Evolutionary conservation across 2,329 filamentous ascomycete species (phyloP), one percentile per base, ranked within the genome.

Genomic region (Arthrobotrys entomopaga): DNA sequence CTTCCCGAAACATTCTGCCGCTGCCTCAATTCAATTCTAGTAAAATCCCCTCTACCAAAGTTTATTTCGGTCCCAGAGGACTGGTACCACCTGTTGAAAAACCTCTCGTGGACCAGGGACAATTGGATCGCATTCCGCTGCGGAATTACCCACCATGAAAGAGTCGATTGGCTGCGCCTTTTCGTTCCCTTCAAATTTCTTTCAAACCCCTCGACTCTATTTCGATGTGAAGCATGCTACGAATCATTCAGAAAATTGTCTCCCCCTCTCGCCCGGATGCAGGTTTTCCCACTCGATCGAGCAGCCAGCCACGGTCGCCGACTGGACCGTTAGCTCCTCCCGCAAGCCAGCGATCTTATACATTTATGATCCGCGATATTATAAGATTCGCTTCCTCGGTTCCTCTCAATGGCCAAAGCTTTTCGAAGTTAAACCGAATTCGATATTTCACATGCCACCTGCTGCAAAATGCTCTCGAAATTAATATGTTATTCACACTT

Each of bases 301-400:
- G 24, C 24, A 54, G n/a, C 40, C n/a, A 60, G n/a, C 59, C 52
- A 59, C 59, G 54, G 67, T 65, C 67, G 52, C 60, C 67, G 60
- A 46, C 49, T 60, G 48, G 52, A 6, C 42, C 49, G 50, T 49
- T 42, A 16, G 22, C 13, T 59, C 20, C 57, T 61, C 50, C 49
- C 60, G 43, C 56, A 29, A 3, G 24, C 24, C 5, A 73, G 61
- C 67, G 67, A 73, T 73, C 67, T 73, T 73, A 73, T 65, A 56
- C 16, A 57, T 73, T 74, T 74, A 74, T 74, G 56, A 74, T 67
- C 61, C 57, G 70, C 56, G 24, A 61, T 72, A 72, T 72, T 67
- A 74, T 74, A 74, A 26, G 57, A 61, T 74, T 74, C 70, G 70
- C 63, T 67, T 74, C 57, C 42, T 66, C 63, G 61, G 61, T 65